Evolutionary conservation across 306 rosid genomes (phyloP).

Genomic region (Vicia villosa): DNA sequence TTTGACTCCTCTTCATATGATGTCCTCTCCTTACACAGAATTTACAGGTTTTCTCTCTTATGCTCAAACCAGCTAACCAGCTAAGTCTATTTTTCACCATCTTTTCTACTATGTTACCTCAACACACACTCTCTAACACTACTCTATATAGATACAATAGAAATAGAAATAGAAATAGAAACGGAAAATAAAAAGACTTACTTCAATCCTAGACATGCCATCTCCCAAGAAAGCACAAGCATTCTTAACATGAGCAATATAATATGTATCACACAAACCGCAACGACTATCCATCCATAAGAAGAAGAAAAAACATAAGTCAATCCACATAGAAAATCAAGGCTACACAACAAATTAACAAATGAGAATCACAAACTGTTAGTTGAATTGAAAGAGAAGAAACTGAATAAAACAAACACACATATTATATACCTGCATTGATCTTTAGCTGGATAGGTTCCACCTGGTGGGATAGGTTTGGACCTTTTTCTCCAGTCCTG

Average conservation of each 20-base stretch:
- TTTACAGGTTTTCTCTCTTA: too few species aligned
- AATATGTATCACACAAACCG: conserved; percentile 95
- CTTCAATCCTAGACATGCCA: conserved; percentile 96
- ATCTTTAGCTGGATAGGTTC: conserved; percentile 93
- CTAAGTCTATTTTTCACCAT: too few species aligned
- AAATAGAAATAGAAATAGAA: neutral
- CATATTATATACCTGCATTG: conserved; percentile 69
- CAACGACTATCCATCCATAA: conserved; percentile 64
- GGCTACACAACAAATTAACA: neutral
- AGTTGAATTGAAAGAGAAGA: neutral
- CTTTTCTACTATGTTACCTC: too few species aligned
- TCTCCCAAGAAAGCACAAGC: conserved; percentile 99
- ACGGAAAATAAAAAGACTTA: conserved; percentile 35
- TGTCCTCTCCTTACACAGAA: too few species aligned
- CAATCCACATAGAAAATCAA: neutral
- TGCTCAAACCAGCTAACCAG: too few species aligned
- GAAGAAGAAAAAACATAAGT: neutral
- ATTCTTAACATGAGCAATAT: conserved; percentile 92
- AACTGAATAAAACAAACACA: neutral
- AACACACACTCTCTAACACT: too few species aligned
- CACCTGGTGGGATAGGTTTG: conserved; percentile 87
- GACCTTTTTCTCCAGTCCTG: conserved; percentile 90
- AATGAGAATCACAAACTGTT: neutral
- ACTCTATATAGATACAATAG: too few species aligned
- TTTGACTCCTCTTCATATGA: too few species aligned